A percentile compares a stretch with the other conserved stretches of the same genome.
Evolutionary conservation across 768 basidiomycete genomes (phyloP).

Genomic region (Lenzites betulinus): DNA sequence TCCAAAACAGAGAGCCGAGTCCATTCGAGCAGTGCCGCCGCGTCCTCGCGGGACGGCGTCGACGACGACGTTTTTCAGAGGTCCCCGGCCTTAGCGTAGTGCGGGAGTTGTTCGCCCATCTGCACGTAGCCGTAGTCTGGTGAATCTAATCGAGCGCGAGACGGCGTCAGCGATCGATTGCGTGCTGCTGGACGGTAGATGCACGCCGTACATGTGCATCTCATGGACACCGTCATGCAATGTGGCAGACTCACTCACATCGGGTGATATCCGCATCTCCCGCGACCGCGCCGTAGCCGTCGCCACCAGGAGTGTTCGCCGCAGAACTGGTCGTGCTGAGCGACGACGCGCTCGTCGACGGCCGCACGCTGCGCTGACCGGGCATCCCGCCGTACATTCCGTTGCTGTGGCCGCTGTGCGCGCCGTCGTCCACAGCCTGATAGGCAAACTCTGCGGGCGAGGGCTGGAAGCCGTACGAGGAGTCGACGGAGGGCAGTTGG

Average conservation of each 20-base stretch:
- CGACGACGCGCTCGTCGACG: conserved; percentile 77
- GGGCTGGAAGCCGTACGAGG: conserved; percentile 61
- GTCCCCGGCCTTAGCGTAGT: conserved; percentile 31
- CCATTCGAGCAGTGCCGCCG: conserved; percentile 1
- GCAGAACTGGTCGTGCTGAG: conserved; percentile 79
- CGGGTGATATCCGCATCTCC: conserved; percentile 78
- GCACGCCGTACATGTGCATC: conserved; percentile 16
- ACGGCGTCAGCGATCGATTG: conserved; percentile 14
- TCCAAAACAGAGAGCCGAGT: neutral
- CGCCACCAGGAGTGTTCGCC: conserved; percentile 74
- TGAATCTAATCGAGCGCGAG: conserved; percentile 62
- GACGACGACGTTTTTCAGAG: conserved; percentile 19
- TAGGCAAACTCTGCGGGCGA: conserved; percentile 82
- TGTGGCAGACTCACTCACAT: conserved; percentile 59
- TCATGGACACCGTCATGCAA: conserved; percentile 12
- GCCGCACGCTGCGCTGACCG: conserved; percentile 54
- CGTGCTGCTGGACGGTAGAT: conserved; percentile 4
- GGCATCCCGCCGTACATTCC: conserved; percentile 32
- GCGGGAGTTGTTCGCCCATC: conserved; percentile 73
- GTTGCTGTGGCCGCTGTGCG: conserved; percentile 22
- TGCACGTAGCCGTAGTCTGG: conserved; percentile 85
- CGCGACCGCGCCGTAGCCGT: conserved; percentile 55
- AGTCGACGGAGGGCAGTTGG: conserved; percentile 70
- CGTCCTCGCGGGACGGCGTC: neutral
- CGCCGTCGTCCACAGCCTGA: conserved; percentile 52